Evolutionary conservation across 2,329 filamentous ascomycete genomes (phyloP).

Genomic region (Dactylellina drechsleri): DNA sequence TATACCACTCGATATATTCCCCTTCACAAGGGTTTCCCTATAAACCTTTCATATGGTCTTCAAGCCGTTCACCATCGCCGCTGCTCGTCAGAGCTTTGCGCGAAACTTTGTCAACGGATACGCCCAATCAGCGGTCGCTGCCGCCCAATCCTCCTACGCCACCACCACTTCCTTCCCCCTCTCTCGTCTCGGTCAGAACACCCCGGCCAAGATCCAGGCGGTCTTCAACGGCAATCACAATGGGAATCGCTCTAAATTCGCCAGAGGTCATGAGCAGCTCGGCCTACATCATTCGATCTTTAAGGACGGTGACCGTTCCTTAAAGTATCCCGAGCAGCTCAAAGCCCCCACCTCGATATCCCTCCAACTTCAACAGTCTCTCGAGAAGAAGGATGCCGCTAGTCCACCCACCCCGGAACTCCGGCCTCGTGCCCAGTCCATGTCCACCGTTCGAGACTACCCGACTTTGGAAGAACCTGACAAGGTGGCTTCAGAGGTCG

Average conservation of each 20-base stretch:
- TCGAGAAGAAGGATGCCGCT: constrained; percentile 47
- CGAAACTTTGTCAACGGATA: constrained; percentile 98
- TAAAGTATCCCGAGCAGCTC: constrained; percentile 48
- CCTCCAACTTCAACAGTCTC: constrained; percentile 45
- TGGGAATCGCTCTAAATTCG: constrained; percentile 59
- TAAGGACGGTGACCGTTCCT: constrained; percentile 55
- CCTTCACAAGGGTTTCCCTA: neutral
- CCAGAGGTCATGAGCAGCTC: constrained; percentile 38
- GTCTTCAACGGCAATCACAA: constrained; percentile 63
- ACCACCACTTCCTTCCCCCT: constrained; percentile 74
- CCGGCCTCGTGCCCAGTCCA: constrained; percentile 47
- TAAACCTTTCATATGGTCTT: constrained; percentile 62
- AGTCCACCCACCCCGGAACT: constrained; percentile 41
- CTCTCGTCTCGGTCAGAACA: constrained; percentile 69
- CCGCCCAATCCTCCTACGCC: constrained; percentile 84
- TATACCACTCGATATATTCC: constrained; percentile 41
- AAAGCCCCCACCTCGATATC: constrained; percentile 45
- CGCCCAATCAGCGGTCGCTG: constrained; percentile 96
- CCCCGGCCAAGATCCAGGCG: constrained; percentile 66
- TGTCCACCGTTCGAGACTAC: constrained; percentile 51
- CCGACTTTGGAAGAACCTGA: constrained; percentile 48
- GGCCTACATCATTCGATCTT: constrained; percentile 54
- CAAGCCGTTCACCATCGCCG: constrained; percentile 73
- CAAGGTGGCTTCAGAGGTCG: constrained; percentile 23
- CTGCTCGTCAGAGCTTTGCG: constrained; percentile 96